Percentiles rank a stretch among this genome's conserved stretches.
These are phyloP conservation scores for Tagetes patula DNA, from an alignment of 129 eudicot species.

Conservation along the genomic window DNA sequence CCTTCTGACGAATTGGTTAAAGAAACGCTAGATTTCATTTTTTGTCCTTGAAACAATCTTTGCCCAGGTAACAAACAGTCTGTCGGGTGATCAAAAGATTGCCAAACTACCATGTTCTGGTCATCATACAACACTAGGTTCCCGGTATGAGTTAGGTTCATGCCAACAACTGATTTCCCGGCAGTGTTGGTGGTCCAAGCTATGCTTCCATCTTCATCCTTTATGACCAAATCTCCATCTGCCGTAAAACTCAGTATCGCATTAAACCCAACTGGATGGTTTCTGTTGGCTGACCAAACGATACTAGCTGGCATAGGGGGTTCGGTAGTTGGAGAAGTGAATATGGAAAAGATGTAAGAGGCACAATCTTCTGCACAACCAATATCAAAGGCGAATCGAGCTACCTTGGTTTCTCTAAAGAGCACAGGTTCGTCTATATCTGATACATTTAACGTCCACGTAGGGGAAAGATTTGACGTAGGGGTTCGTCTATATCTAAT, in stretches of 20 bases:
- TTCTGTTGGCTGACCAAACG: neutral
- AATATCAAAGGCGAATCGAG: neutral
- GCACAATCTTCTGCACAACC: neutral
- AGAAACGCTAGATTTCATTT: neutral
- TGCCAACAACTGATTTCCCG: neutral
- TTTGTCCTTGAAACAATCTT: neutral
- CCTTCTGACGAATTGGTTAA: neutral
- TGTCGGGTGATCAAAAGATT: neutral
- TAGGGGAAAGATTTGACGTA: neutral
- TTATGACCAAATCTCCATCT: neutral
- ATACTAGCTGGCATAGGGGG: too few species aligned
- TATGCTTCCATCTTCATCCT: neutral
- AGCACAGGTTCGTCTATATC: neutral
- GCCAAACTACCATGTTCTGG: neutral
- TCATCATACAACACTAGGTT: neutral
- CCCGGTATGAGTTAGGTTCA: neutral
- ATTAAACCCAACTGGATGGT: neutral
- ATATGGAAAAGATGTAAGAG: neutral
- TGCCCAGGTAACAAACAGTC: neutral
- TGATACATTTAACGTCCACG: neutral
- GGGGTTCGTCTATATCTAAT: too few species aligned
- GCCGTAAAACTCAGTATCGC: neutral
- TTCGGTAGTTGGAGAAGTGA: neutral
- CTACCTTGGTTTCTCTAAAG: neutral
- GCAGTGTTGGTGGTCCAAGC: constrained; percentile 10